Conservation (phyloP, 371 early-diverging fungal species). For the Mortierella sp. region DNA sequence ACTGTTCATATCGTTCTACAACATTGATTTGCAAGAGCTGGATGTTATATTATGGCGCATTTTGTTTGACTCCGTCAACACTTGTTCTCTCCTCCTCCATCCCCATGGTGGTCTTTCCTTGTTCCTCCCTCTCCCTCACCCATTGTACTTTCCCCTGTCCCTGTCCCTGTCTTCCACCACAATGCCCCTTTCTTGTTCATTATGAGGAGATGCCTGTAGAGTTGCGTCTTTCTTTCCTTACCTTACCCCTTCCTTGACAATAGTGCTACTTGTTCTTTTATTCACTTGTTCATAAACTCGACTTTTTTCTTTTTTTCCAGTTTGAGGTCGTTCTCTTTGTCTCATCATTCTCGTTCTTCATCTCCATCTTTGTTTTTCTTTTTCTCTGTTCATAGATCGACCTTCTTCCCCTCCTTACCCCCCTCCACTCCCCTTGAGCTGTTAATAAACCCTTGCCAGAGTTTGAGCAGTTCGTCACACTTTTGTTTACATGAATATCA, state of each 20-base stretch:
- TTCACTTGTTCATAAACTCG: slow-evolving; percentile 13
- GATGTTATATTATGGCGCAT: slow-evolving; percentile 1
- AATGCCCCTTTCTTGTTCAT: slow-evolving; percentile 4
- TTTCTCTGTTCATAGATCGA: slow-evolving; percentile 14
- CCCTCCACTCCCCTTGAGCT: slow-evolving; percentile 8
- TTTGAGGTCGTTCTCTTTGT: slow-evolving; percentile 17
- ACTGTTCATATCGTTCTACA: background rate
- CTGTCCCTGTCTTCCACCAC: background rate
- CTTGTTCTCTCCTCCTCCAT: background rate
- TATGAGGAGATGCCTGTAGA: slow-evolving; percentile 38
- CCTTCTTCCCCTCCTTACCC: slow-evolving; percentile 6
- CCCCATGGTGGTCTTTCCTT: slow-evolving; percentile 5
- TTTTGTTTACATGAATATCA: too few species aligned
- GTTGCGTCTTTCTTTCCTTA: slow-evolving; percentile 27
- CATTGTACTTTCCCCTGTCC: slow-evolving; percentile 17
- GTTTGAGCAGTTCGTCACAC: too few species aligned
- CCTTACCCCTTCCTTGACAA: slow-evolving; percentile 21
- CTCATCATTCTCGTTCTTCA: slow-evolving; percentile 2
- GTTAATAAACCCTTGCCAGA: slow-evolving; percentile 16
- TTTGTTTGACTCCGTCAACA: background rate
- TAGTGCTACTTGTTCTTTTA: slow-evolving; percentile 4
- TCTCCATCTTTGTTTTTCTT: slow-evolving; percentile 1
- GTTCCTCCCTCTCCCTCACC: background rate
- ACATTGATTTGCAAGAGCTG: background rate
- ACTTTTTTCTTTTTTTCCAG: slow-evolving; percentile 1